Base-by-base conservation (phyloP, 1,284 basidiomycete species). In the Ceratobasidium theobromae region DNA sequence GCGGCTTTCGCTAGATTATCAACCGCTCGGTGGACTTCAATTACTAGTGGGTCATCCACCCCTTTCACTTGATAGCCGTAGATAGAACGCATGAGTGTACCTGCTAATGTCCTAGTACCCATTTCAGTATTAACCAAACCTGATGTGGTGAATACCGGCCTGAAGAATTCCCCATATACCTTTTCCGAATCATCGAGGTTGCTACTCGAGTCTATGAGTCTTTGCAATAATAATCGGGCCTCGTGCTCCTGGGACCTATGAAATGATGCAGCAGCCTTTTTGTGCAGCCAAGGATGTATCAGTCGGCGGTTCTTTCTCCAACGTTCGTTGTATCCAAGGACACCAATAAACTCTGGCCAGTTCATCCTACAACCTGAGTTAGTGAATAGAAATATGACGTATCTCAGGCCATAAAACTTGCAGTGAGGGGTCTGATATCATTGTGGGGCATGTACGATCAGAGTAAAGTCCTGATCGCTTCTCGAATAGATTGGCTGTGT, bases 251-350 rank as follows among this genome's bases (percentile, higher is more conserved):
- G 55, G 2, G 55, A 33, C 1, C n/a, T 16, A 48, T 60, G 43
- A 23, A 60, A 60, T 4, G 30, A 30, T 16, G 30, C 43, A 18
- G 43, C 55, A 28, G 55, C 45, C 28, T 60, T 32, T 28, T 60
- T 60, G 43, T 60, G 41, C 21, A 60, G 21, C 30, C 32, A 49
- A 16, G 45, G 30, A 28, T 60, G 41, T 35, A 48, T 27, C 11
- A 60, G 45, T 23, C 55, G 27, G 9, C 55, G 45, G 25, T 11
- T 32, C 30, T 46, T 60, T 48, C 55, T 27, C 55, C 55, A 60
- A 16, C 55, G 43, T 9, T 62, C 57, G 18, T 38, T 38, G 46
- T 62, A 51, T n/a, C 45, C 45, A 6, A 51, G 12, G 32, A 51
- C 23, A 12, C 23, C 46, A 6, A 49, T 32, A 27, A 38, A 51